phyloP scores from a whole-genome alignment of 331 rosid genomes.

The Stylosanthes scabra region DNA sequence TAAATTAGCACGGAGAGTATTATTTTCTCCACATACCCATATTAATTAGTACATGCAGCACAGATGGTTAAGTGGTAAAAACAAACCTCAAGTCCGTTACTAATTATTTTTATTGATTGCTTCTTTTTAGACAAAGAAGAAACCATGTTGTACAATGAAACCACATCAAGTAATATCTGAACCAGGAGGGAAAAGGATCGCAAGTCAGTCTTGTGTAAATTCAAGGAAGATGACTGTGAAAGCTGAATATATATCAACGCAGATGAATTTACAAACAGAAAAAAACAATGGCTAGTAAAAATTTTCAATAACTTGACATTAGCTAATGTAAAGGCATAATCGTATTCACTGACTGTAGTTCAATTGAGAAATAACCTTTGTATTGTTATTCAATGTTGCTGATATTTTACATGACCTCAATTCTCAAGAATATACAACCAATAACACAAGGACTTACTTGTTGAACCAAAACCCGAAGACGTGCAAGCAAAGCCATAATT shows the following conservation, averaged over 20 bases:
- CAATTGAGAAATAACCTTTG: conserved; percentile 4
- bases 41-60: background rate
- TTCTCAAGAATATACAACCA: conserved; percentile 10
- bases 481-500: conserved; percentile 80
- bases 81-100: conserved; percentile 72
- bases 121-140: conserved; percentile 67
- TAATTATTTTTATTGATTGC: conserved; percentile 68
- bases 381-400: background rate
- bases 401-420: background rate
- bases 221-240: background rate
- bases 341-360: background rate
- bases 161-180: conserved; percentile 81
- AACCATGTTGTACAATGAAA: conserved; percentile 76
- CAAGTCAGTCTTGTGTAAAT: background rate
- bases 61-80: conserved; percentile 11
- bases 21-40: conserved; percentile 1
- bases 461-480: conserved; percentile 82
- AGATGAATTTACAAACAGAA: background rate
- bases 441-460: conserved; percentile 59
- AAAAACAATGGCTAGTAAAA: background rate
- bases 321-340: conserved; percentile 7
- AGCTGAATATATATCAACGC: background rate
- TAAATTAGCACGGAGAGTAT: conserved; percentile 17
- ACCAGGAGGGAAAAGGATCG: conserved; percentile 19
- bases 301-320: background rate